Evolutionary conservation across 164 flowering plant species (phyloP), one percentile per base, ranked within the genome.

Genomic region (Annona squamosa): DNA sequence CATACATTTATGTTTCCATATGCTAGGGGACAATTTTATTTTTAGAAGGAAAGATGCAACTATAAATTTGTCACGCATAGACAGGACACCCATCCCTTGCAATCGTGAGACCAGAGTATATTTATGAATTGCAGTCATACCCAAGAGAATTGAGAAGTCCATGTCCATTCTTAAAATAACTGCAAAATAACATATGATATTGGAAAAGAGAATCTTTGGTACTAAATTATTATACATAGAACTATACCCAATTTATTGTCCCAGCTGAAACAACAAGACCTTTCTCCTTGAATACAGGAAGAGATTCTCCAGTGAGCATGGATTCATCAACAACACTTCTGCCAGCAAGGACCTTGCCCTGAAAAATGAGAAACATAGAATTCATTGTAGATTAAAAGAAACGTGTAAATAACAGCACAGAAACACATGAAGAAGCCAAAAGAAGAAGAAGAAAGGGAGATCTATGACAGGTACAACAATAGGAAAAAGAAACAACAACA

Each of bases 251-350:
- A 76, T 94, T 94, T 77, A 94, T 81, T 26, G 98, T 94, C 80
- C 98, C 98, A 76, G 98, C 89, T 71, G 97, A 91, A 75, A 94
- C 94, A 59, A 74, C 71, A 68, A 84, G 85, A 69, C 92, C 98
- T 77, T 71, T 80, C 81, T 92, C 95, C 84, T 94, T 94, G 71
- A 85, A 89, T 41, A 94, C 94, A 65, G 98, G 98, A 79, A 94
- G 94, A 67, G 97, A 94, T 82, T 94, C 98, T 68, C 98, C 98
- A 3, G 97, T 89, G 63, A 94, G 97, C 98, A 94, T 94, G 82
- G 98, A 94, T 81, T 94, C 98, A 77, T 94, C 98, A 73, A 92
- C 97, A 67, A 91, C 90, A 85, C 98, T 92, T 87, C 91, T 87
- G 67, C 98, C 97, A 19, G 95, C 90, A 78, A 92, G 78, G 75